Base-by-base conservation (phyloP, 1,139 yeast genomes). In the Blastobotrys illinoisensis region DNA sequence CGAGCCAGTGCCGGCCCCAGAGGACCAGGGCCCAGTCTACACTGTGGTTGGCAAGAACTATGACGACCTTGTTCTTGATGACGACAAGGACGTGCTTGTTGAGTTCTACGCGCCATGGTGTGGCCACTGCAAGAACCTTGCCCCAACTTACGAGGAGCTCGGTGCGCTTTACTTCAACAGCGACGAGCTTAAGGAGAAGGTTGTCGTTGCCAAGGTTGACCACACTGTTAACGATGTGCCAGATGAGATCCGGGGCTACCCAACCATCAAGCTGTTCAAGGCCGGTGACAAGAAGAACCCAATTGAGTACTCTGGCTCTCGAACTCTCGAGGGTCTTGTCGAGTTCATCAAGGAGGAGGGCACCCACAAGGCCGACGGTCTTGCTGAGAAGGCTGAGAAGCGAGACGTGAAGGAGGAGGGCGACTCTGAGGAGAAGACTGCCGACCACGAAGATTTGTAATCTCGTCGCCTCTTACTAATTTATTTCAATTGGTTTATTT, bases 61-160 rank as follows among this genome's bases (percentile, higher is more conserved):
- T 73, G 85, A 85, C 49, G 81, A 80, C 40, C 74, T 88, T 60
- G 79, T 88, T 58, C 75, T 77, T 44, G 91, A 90, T 68, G 74
- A 77, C 52, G 71, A 79, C 56, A 89, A 88, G 79, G 98, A 93
- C 71, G 91, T 93, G 53, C 77, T 93, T 63, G 91, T 93, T 63
- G 89, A 91, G 78, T 91, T 88, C 76, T 93, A 88, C 70, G 99
- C 99, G 55, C 96, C 97, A 74, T 93, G 99, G 99, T 91, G 99
- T 78, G 97, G 98, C 51, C 98, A 91, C 79, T 91, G 99, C 81
- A 91, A 91, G 81, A 88, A 81, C 74, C 80, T 91, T 74, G 96
- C 96, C 56, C 99, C 99, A 69, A 79, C 78, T 58, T 93, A 86
- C 78, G 96, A 88, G 70, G 95, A 89, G 71, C 81, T 93, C 64